These are phyloP conservation scores for Russula ochroleuca DNA, from an alignment of 768 basidiomycete species.

Conservation along the genomic window DNA sequence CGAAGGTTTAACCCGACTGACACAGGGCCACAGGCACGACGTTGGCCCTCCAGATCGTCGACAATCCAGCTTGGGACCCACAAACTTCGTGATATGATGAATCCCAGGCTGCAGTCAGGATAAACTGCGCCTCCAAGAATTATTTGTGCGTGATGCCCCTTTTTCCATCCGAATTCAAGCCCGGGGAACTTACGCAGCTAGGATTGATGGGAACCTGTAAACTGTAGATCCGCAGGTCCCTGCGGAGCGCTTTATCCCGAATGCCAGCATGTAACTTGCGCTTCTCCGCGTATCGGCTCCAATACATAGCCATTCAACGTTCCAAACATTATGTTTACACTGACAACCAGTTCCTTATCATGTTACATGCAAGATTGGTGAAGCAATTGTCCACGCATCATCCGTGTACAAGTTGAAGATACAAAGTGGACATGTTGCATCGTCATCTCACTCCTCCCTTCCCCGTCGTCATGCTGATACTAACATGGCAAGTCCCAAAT, in stretches of 20 bases:
- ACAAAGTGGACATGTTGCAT: slow-evolving; percentile 91
- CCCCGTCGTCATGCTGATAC: slow-evolving; percentile 88
- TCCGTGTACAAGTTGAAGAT: slow-evolving; percentile 74
- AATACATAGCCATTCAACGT: too few species aligned
- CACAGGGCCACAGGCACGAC: slow-evolving; percentile 75
- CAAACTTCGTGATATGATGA: slow-evolving; percentile 51
- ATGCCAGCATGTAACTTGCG: slow-evolving; percentile 29
- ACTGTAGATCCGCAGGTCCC: slow-evolving; percentile 91
- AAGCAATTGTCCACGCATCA: slow-evolving; percentile 87
- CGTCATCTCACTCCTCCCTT: slow-evolving; percentile 93
- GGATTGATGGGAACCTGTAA: slow-evolving; percentile 94
- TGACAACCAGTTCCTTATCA: slow-evolving; percentile 90
- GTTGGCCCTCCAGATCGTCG: slow-evolving; percentile 89
- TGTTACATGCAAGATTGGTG: slow-evolving; percentile 85
- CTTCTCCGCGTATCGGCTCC: too few species aligned
- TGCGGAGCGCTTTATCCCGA: slow-evolving; percentile 91
- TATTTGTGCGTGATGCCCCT: slow-evolving; percentile 89
- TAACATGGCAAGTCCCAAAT: slow-evolving; percentile 61
- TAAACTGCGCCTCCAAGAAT: too few species aligned
- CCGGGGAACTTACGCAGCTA: slow-evolving; percentile 69
- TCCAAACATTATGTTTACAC: slow-evolving; percentile 81
- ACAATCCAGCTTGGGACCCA: slow-evolving; percentile 91
- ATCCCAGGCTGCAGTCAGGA: too few species aligned
- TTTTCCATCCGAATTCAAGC: slow-evolving; percentile 86
- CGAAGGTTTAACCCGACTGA: background rate